Evolutionary conservation across 2,329 filamentous ascomycete species (phyloP).

Genomic region (Diaporthe velutina): DNA sequence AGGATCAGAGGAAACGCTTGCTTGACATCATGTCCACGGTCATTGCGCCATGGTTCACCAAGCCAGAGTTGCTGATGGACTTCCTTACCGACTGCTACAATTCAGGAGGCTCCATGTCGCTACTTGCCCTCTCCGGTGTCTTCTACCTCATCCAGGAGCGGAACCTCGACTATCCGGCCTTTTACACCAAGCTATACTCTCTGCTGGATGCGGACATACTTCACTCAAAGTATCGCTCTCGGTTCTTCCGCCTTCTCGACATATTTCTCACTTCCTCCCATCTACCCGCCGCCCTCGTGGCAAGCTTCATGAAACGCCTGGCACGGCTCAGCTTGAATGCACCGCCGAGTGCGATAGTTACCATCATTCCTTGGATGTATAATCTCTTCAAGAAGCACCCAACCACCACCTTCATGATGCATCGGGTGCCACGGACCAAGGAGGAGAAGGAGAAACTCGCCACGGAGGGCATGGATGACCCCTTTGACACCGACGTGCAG

Average conservation of each 20-base stretch:
- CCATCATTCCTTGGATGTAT: slow-evolving; percentile 92
- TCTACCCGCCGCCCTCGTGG: slow-evolving; percentile 89
- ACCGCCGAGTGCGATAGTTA: slow-evolving; percentile 89
- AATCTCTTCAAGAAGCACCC: slow-evolving; percentile 93
- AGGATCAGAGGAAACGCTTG: slow-evolving; percentile 83
- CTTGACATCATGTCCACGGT: slow-evolving; percentile 80
- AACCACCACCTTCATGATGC: slow-evolving; percentile 95
- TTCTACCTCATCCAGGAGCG: slow-evolving; percentile 95
- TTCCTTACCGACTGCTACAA: slow-evolving; percentile 97
- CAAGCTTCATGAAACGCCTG: slow-evolving; percentile 96
- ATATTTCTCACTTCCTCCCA: slow-evolving; percentile 93
- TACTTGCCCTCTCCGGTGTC: slow-evolving; percentile 90
- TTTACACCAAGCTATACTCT: slow-evolving; percentile 94
- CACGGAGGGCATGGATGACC: slow-evolving; percentile 74
- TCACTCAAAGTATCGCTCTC: slow-evolving; percentile 93
- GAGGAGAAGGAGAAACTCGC: slow-evolving; percentile 71
- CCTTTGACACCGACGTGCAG: slow-evolving; percentile 79
- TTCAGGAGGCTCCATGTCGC: slow-evolving; percentile 84
- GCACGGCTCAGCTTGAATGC: slow-evolving; percentile 87
- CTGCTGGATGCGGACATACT: slow-evolving; percentile 87
- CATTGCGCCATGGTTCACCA: slow-evolving; percentile 90
- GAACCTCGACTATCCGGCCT: slow-evolving; percentile 95
- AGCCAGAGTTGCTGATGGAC: slow-evolving; percentile 92
- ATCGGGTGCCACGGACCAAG: slow-evolving; percentile 75
- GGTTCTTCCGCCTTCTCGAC: slow-evolving; percentile 92